Evolutionary conservation across 352 stramenopile species (phyloP).

Genomic region (Pilasporangium apinafurcum): DNA sequence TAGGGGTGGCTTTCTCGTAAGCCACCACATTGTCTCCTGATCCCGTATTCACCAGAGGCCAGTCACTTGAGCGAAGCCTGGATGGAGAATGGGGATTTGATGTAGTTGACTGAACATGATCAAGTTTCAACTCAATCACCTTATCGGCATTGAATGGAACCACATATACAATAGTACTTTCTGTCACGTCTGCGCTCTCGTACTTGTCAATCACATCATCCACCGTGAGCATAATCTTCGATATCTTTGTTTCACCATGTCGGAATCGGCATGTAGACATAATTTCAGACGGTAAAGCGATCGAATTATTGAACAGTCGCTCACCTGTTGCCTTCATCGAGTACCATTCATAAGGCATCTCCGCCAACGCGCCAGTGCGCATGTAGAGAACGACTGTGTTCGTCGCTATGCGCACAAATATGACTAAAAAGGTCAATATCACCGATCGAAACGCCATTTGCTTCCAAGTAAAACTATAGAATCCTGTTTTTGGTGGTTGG

Average conservation of each 20-base stretch:
- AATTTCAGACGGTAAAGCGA: constrained; percentile 22
- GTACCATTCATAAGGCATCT: constrained; percentile 62
- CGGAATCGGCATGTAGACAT: constrained; percentile 32
- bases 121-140: constrained; percentile 21
- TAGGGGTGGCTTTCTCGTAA: constrained; percentile 30
- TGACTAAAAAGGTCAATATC: constrained; percentile 7
- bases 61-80: too few relatives aligned
- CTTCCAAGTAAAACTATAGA: constrained; percentile 15
- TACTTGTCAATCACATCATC: constrained; percentile 17
- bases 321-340: constrained; percentile 31
- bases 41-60: too few relatives aligned
- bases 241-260: constrained; percentile 10
- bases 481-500: not conserved
- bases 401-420: constrained; percentile 2
- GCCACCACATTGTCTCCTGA: not conserved
- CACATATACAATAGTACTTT: constrained; percentile 32
- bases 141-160: constrained; percentile 35
- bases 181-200: not conserved
- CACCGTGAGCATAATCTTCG: constrained; percentile 15
- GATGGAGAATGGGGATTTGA: too few relatives aligned
- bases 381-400: constrained; percentile 36
- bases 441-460: constrained; percentile 15
- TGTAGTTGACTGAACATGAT: constrained; percentile 16
- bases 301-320: constrained; percentile 19
- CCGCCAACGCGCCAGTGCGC: constrained; percentile 33